Evolutionary conservation across 345 rosid species (phyloP).

Genomic region (Gossypium stocksii): DNA sequence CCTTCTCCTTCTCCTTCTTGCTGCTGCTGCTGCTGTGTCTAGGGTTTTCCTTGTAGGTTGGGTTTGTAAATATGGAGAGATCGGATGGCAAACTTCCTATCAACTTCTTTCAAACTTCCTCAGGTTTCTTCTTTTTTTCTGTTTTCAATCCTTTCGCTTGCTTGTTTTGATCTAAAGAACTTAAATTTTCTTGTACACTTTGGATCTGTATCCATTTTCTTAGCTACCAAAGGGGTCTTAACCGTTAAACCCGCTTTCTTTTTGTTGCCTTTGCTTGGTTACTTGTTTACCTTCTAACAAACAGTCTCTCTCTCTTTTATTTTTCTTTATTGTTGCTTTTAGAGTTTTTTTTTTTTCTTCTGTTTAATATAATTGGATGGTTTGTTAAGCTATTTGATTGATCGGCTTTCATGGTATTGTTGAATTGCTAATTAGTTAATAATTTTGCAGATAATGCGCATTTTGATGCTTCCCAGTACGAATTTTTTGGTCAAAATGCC

Average conservation of each 20-base stretch:
- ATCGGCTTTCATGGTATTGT: neutral
- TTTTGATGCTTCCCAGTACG: constrained; percentile 17
- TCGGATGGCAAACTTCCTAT: constrained; percentile 41
- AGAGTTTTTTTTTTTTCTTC: neutral
- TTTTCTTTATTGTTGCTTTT: neutral
- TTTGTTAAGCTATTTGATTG: constrained; percentile 2
- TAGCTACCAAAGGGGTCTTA: neutral
- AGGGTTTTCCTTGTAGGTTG: constrained; percentile 24
- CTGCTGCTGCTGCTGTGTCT: neutral
- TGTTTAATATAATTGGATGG: neutral
- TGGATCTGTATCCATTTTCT: constrained; percentile 6
- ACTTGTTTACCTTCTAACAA: neutral
- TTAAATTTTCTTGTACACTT: neutral
- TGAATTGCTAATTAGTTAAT: neutral
- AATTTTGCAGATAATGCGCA: neutral
- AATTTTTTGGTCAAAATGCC: constrained; percentile 17
- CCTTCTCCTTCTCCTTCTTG: neutral
- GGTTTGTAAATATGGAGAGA: constrained; percentile 53
- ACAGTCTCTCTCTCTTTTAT: neutral
- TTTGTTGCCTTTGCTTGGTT: constrained; percentile 1
- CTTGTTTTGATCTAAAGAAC: neutral
- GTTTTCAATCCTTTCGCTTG: neutral
- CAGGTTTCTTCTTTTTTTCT: constrained; percentile 31
- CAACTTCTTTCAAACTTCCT: constrained; percentile 38
- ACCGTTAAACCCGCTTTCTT: neutral